Conservation (phyloP, 2,329 filamentous ascomycete genomes). For the Cladophialophora immunda region DNA sequence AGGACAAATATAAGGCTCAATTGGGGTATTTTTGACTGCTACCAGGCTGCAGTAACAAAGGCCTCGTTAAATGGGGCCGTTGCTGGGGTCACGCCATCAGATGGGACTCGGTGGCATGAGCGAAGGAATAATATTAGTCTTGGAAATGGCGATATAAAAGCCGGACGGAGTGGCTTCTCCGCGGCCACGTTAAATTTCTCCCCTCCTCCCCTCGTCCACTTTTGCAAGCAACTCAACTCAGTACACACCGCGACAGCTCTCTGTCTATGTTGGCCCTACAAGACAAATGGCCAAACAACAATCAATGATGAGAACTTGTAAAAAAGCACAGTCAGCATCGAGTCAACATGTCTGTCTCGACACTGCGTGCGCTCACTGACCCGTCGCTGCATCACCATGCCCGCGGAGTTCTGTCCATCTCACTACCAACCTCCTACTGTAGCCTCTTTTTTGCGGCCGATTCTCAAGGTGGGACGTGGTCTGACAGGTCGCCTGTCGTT, state of each 20-base stretch:
- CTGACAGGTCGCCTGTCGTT: background rate
- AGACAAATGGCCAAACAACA: background rate
- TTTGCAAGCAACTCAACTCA: background rate
- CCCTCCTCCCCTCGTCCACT: background rate
- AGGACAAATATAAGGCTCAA: background rate
- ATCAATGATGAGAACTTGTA: background rate
- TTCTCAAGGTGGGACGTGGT: background rate
- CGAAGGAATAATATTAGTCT: background rate
- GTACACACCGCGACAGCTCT: background rate
- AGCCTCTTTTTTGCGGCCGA: background rate
- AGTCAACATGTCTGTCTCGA: background rate
- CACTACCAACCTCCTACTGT: background rate
- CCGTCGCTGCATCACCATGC: background rate
- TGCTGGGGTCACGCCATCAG: background rate
- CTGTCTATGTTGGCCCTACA: background rate
- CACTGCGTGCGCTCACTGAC: background rate
- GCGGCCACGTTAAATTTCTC: background rate
- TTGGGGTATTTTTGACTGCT: background rate
- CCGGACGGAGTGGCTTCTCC: background rate
- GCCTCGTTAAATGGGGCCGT: background rate
- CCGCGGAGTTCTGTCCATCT: slow-evolving; percentile 4
- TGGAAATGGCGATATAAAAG: slow-evolving; percentile 4
- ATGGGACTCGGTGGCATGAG: background rate
- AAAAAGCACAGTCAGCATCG: background rate
- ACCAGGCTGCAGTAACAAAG: background rate